Base-by-base conservation (phyloP, 179 eudicot genomes). In the Pouteria campechiana region DNA sequence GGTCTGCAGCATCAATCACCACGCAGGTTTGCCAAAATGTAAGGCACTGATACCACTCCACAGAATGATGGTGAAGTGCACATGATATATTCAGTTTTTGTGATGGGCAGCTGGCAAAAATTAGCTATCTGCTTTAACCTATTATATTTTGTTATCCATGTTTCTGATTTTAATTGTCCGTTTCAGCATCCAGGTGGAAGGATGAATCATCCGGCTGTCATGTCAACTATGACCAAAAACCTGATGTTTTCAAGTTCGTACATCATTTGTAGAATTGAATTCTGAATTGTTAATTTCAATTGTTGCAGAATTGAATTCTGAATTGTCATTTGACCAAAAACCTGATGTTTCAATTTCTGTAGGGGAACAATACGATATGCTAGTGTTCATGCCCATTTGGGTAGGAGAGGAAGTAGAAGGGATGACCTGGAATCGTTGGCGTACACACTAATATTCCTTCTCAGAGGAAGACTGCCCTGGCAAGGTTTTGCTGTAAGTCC, bases 321-420 rank as follows among this genome's bases (percentile, higher is more conserved):
- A 37, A 35, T 23, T 24, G 10, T 15, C 19, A 25, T n/a, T 29
- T 25, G 15, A 40, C 7, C 17, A 18, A 35, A 32, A 25, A 36
- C 37, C 12, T 32, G 28, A 25, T 17, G 30, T 4, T 36, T 0
- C 44, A 17, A 11, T 11, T 40, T 17, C 39, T 32, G 30, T 55
- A 78, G 85, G 61, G 85, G 85, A 19, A 78, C 85, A 2, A 68
- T 78, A 25, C 68, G 78, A 24, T 78, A 78, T 58, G 85, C 85
- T 10, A 78, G 85, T 48, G 85, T 70, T 5, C 81, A 78, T 68
- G 85, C 81, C 25, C 85, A 78, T 58, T 68, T 78, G 59, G 85
- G 85, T 20, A 54, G 85, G 58, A 67, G 61, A 12, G 69, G 78
- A 37, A 74, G 81, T 34, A 74, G 85, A 50, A 61, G 85, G 57